These are phyloP conservation scores for Neurospora pannonica DNA, from an alignment of 495 filamentous ascomycete genomes.

Conservation along the genomic window DNA sequence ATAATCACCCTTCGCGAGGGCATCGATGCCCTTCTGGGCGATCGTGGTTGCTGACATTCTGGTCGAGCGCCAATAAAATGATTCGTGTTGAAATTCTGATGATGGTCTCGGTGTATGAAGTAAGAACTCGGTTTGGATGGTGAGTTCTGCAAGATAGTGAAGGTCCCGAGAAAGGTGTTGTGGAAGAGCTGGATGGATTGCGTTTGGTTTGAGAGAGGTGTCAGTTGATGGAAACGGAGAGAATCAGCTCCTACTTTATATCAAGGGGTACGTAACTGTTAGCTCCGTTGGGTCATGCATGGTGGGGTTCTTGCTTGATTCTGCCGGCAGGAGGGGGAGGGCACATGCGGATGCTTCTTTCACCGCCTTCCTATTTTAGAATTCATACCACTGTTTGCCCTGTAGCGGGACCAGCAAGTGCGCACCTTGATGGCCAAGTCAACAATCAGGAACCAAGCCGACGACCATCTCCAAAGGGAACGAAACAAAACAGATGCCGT, in stretches of 20 bases:
- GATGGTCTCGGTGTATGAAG: background rate
- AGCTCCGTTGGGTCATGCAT: background rate
- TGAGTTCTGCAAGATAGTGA: background rate
- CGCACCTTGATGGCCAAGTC: background rate
- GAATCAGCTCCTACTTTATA: background rate
- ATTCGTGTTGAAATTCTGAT: background rate
- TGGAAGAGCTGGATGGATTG: background rate
- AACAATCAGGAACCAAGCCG: background rate
- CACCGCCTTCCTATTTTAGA: background rate
- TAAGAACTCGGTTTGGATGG: background rate
- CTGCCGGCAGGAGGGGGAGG: background rate
- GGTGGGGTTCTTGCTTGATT: background rate
- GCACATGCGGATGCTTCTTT: background rate
- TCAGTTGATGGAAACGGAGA: background rate
- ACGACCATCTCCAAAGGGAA: background rate
- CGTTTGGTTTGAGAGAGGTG: background rate
- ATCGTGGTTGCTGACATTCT: slow-evolving; percentile 22
- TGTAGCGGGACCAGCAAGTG: background rate
- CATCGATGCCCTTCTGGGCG: slow-evolving; percentile 39
- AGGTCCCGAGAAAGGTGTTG: background rate
- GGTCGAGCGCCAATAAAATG: background rate
- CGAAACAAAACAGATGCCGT: background rate
- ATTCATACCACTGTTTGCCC: background rate
- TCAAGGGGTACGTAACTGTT: background rate
- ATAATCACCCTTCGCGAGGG: slow-evolving; percentile 55